Base-by-base conservation (phyloP, 805 yeast species). In the Barnettozyma vustinii region DNA sequence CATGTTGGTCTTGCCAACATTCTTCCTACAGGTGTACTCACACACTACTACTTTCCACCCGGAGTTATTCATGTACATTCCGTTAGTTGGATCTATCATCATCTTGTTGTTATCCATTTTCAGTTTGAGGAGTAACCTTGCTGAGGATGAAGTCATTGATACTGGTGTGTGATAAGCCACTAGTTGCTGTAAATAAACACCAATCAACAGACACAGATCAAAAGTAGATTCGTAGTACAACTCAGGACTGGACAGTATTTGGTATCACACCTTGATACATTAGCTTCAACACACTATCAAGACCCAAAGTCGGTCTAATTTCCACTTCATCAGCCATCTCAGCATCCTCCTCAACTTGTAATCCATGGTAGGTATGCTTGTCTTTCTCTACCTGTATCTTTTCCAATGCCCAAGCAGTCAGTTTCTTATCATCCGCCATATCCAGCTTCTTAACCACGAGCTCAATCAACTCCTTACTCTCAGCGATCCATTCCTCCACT, bases 401-500 rank as follows among this genome's bases (percentile, higher is more conserved):
- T 37, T 74, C 69, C 12, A 75, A 64, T 36, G 92, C 88, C 84
- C 90, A 83, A 43, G 74, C 73, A n/a, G 87, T 77, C 43, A 86
- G 72, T 39, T 81, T 83, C 54, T 84, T 88, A 52, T 80, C 84
- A n/a, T 66, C 70, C 21, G 67, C 52, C n/a, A 52, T 23, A 6
- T 54, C 39, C 1, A 53, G 49, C 25, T 52, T 56, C 1, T 49
- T 49, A 13, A 65, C 56, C 16, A 42, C 42, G 1, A 25, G 7
- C n/a, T 42, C 49, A 3, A 47, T 35, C 13, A 60, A 54, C 37
- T 66, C 68, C 39, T 60, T 67, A 1, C 79, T 79, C 19, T 69
- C 65, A 32, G 73, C 73, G 8, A 90, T 77, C 97, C 98, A 92
- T 42, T 80, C 86, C 45, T 82, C 87, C 2, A 92, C 96, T 53